These are phyloP conservation scores for Polytrichum formosum DNA, from an alignment of 225 moss, liverwort and hornwort genomes.

Conservation along the genomic window DNA sequence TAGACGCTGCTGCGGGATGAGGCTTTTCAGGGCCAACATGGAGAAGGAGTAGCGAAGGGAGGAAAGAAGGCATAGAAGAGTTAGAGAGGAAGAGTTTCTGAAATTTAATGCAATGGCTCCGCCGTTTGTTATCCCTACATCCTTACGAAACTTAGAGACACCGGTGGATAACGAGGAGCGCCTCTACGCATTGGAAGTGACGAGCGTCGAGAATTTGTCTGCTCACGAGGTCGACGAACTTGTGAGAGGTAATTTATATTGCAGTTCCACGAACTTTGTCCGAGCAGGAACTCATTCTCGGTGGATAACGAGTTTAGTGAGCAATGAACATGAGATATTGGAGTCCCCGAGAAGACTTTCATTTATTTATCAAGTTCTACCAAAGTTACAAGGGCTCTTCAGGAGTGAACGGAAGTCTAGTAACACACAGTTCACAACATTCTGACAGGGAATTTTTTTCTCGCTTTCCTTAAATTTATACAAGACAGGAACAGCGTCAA, in stretches of 20 bases:
- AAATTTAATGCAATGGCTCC: conserved; percentile 30
- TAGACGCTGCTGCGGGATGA: conserved; percentile 32
- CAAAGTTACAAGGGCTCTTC: background rate
- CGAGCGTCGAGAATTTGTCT: conserved; percentile 41
- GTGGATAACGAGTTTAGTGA: too few relatives aligned
- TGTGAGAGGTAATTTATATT: conserved; percentile 42
- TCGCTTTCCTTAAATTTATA: too few relatives aligned
- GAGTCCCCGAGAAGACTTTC: too few relatives aligned
- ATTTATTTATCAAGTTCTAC: background rate
- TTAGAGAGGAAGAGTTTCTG: conserved; percentile 1
- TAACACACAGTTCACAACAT: too few relatives aligned
- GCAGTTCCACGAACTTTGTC: background rate
- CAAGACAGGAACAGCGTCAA: too few relatives aligned
- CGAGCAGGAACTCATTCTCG: too few relatives aligned
- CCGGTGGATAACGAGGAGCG: conserved; percentile 31
- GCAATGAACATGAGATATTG: too few relatives aligned
- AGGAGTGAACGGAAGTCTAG: too few relatives aligned
- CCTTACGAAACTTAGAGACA: conserved; percentile 48
- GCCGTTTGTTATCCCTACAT: conserved; percentile 39
- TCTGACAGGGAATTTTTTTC: too few relatives aligned
- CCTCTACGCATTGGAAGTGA: conserved; percentile 45
- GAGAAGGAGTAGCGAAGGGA: conserved; percentile 8
- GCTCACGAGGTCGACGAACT: conserved; percentile 45
- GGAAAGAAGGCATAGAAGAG: background rate
- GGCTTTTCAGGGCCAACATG: conserved; percentile 8